Conservation (phyloP, 192 early-diverging fungal species). For the Podila epicladia region DNA sequence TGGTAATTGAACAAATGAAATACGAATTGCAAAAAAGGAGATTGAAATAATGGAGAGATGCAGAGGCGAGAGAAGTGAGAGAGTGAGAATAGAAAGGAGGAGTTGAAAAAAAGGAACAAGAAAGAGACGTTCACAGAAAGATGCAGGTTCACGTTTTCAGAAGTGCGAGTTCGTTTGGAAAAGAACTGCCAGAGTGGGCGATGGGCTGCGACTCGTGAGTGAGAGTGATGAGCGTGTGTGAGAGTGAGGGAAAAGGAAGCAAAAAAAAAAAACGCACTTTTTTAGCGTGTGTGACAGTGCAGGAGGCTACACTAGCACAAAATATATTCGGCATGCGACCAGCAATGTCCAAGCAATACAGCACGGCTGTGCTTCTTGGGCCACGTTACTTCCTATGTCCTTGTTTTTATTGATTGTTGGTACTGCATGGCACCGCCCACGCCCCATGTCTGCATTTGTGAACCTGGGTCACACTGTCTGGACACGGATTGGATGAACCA, state of each 20-base stretch:
- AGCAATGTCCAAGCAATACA: too few relatives aligned
- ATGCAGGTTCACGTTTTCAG: background rate
- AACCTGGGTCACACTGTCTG: too few relatives aligned
- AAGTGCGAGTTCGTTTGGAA: background rate
- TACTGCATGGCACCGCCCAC: too few relatives aligned
- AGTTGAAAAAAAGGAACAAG: background rate
- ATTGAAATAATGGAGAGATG: background rate
- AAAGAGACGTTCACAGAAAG: constrained; percentile 1
- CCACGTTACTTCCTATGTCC: too few relatives aligned
- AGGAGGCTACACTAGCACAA: too few relatives aligned
- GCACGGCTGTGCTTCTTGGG: too few relatives aligned
- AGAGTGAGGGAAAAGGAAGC: background rate
- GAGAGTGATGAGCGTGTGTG: background rate
- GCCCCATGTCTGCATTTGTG: too few relatives aligned
- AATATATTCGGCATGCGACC: too few relatives aligned
- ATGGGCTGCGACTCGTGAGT: background rate
- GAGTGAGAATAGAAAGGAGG: background rate
- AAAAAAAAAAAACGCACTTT: background rate
- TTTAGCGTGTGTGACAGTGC: background rate
- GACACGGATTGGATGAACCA: too few relatives aligned
- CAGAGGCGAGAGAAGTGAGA: background rate
- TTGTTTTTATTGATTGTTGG: too few relatives aligned
- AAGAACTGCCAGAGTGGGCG: background rate
- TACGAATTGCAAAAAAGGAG: background rate
- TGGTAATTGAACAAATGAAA: background rate